A percentile compares a stretch with the other conserved stretches of the same genome.
These are phyloP conservation scores for Barnettozyma salicaria DNA, from an alignment of 805 yeast species.

Conservation along the genomic window DNA sequence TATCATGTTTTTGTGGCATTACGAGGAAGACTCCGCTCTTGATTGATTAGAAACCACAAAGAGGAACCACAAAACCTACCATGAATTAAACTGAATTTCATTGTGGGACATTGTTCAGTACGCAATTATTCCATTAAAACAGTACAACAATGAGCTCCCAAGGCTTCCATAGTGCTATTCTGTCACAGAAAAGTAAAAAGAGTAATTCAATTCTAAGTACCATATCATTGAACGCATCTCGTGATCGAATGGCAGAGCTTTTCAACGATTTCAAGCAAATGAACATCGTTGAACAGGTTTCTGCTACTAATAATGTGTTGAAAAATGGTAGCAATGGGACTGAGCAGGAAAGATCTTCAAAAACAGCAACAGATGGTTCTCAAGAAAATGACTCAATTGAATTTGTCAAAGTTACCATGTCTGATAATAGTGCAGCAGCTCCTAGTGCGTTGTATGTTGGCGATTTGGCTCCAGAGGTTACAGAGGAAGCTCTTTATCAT, in stretches of 20 bases:
- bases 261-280: slow-evolving; percentile 25
- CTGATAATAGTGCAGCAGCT: slow-evolving; percentile 9
- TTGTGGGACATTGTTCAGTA: too few relatives aligned
- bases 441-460: slow-evolving; percentile 47
- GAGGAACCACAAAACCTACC: too few relatives aligned
- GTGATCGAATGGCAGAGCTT: slow-evolving; percentile 24
- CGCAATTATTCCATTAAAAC: too few relatives aligned
- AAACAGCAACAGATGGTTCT: slow-evolving; percentile 3
- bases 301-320: too few relatives aligned
- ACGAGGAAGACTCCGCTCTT: too few relatives aligned
- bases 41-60: too few relatives aligned
- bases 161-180: too few relatives aligned
- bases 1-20: too few relatives aligned
- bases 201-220: slow-evolving; percentile 14
- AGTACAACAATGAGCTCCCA: too few relatives aligned
- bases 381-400: slow-evolving; percentile 16
- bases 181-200: slow-evolving; percentile 1
- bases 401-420: slow-evolving; percentile 13
- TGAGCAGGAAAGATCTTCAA: neutral
- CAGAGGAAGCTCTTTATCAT: slow-evolving; percentile 42
- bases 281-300: slow-evolving; percentile 9
- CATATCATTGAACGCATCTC: slow-evolving; percentile 23
- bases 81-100: too few relatives aligned
- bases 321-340: neutral
- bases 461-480: slow-evolving; percentile 44